A percentile compares a stretch with the other conserved stretches of the same genome.
These are phyloP conservation scores for Xanthoparmelia taractica DNA, from an alignment of 495 filamentous ascomycete species.

Conservation along the genomic window DNA sequence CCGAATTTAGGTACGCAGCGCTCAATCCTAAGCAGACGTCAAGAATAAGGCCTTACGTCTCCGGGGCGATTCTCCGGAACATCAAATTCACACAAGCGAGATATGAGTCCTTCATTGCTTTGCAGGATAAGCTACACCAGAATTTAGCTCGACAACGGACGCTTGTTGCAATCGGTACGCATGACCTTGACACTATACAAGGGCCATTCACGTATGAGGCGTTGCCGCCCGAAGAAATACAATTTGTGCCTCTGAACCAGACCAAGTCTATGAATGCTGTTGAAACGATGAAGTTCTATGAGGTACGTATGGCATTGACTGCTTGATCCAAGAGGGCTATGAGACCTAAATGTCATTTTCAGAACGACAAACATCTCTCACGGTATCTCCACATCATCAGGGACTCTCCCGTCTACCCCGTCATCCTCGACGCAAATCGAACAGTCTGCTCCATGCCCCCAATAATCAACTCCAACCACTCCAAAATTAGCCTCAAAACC, in stretches of 20 bases:
- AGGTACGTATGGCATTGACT: constrained; percentile 39
- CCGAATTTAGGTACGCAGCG: neutral
- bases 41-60: constrained; percentile 75
- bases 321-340: neutral
- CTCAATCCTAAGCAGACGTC: constrained; percentile 46
- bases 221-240: constrained; percentile 81
- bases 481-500: constrained; percentile 85
- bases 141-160: constrained; percentile 91
- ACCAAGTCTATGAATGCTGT: constrained; percentile 75
- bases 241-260: constrained; percentile 87
- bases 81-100: constrained; percentile 83
- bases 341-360: constrained; percentile 20
- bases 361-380: constrained; percentile 76
- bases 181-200: constrained; percentile 88
- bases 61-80: constrained; percentile 77
- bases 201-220: constrained; percentile 97
- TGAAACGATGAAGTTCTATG: constrained; percentile 91
- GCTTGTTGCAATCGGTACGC: constrained; percentile 90
- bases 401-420: constrained; percentile 91
- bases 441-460: constrained; percentile 90
- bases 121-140: constrained; percentile 97
- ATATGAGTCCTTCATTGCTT: constrained; percentile 94
- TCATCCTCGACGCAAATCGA: constrained; percentile 83
- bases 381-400: constrained; percentile 85
- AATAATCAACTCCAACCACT: constrained; percentile 95